These are phyloP conservation scores for Angomonas deanei DNA, from an alignment of 208 protist genomes.

Conservation along the genomic window DNA sequence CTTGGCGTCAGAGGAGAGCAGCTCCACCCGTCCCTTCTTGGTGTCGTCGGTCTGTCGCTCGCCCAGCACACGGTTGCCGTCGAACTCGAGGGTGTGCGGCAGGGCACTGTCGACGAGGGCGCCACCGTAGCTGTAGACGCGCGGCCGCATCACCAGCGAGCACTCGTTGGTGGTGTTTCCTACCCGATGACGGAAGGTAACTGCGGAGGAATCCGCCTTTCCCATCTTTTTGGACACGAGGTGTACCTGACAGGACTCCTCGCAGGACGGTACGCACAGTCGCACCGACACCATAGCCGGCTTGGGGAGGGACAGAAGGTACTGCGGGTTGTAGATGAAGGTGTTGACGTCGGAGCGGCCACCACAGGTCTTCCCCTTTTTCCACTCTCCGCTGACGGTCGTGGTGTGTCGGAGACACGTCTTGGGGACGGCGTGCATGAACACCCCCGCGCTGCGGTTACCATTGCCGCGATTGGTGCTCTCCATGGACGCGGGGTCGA, in stretches of 20 bases:
- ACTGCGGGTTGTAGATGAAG: conserved; percentile 77
- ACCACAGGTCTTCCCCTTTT: conserved; percentile 69
- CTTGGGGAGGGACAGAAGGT: conserved; percentile 45
- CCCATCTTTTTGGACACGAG: conserved; percentile 11
- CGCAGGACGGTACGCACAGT: conserved; percentile 25
- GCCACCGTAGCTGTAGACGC: conserved; percentile 54
- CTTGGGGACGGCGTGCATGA: conserved; percentile 71
- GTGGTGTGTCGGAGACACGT: conserved; percentile 42
- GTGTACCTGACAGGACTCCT: conserved; percentile 24
- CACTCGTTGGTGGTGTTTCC: conserved; percentile 29
- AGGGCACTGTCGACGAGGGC: conserved; percentile 63
- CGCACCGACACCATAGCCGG: conserved; percentile 57
- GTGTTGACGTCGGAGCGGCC: conserved; percentile 47
- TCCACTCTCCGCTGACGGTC: conserved; percentile 37
- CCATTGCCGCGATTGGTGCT: conserved; percentile 14
- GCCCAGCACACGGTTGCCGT: conserved; percentile 41
- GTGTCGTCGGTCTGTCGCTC: conserved; percentile 22
- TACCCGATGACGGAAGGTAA: background rate
- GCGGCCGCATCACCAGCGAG: conserved; percentile 43
- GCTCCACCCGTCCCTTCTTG: conserved; percentile 1
- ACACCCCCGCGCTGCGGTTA: conserved; percentile 40
- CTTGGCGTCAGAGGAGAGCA: background rate
- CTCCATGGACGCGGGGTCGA: conserved; percentile 21
- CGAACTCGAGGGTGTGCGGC: conserved; percentile 43
- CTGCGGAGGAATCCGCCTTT: too few relatives aligned